Percentiles rank a stretch among this genome's conserved stretches.
These are phyloP conservation scores for Grifola frondosa DNA, from an alignment of 1,284 basidiomycete species.

Conservation along the genomic window DNA sequence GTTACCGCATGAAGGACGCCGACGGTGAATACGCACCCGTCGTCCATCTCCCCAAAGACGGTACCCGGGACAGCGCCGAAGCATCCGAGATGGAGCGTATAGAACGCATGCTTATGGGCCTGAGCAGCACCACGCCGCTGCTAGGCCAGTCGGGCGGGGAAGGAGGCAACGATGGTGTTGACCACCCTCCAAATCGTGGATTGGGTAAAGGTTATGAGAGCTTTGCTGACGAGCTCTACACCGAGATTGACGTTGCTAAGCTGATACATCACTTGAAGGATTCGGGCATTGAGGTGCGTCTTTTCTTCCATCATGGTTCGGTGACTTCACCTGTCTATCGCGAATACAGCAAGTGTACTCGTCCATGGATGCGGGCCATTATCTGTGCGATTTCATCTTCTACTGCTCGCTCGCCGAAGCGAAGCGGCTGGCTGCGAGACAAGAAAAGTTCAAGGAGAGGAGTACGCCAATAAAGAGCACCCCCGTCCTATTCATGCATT, in stretches of 20 bases:
- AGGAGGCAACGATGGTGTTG: slow-evolving; percentile 23
- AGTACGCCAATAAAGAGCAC: slow-evolving; percentile 44
- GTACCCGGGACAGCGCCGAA: slow-evolving; percentile 20
- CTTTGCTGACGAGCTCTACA: slow-evolving; percentile 46
- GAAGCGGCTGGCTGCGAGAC: slow-evolving; percentile 50
- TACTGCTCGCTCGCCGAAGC: slow-evolving; percentile 77
- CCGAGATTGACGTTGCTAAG: slow-evolving; percentile 46
- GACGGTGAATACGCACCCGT: slow-evolving; percentile 59
- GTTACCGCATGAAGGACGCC: slow-evolving; percentile 71
- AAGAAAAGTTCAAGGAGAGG: slow-evolving; percentile 44
- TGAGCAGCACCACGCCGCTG: slow-evolving; percentile 4
- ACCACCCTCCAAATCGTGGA: slow-evolving; percentile 43
- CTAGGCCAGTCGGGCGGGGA: slow-evolving; percentile 15
- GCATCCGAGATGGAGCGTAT: slow-evolving; percentile 36
- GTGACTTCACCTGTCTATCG: slow-evolving; percentile 3
- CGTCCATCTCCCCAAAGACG: slow-evolving; percentile 32
- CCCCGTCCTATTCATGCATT: slow-evolving; percentile 68
- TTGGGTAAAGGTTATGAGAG: slow-evolving; percentile 51
- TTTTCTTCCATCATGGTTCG: slow-evolving; percentile 6
- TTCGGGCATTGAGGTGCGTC: slow-evolving; percentile 56
- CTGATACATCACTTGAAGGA: slow-evolving; percentile 58
- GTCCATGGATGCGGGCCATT: slow-evolving; percentile 75
- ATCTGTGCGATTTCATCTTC: slow-evolving; percentile 76
- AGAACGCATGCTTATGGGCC: slow-evolving; percentile 29
- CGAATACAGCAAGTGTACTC: slow-evolving; percentile 56